phyloP scores from a whole-genome alignment of 2,329 filamentous ascomycete genomes.

The Cadophora gregata region DNA sequence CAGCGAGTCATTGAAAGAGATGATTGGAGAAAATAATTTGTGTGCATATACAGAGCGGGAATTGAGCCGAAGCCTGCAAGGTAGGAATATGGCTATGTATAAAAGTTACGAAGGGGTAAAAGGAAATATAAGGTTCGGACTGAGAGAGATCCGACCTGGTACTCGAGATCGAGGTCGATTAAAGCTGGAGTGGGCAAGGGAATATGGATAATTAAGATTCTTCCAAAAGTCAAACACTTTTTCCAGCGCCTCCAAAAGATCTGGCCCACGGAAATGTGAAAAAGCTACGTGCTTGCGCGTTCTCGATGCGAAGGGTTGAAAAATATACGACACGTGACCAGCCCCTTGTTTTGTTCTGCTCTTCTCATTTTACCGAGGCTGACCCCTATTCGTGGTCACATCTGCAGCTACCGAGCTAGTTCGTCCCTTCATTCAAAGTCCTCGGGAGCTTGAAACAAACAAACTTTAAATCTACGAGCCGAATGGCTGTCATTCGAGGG shows the following conservation, averaged over 20 bases:
- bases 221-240: neutral
- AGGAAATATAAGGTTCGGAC: neutral
- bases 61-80: neutral
- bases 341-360: neutral
- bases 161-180: neutral
- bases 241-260: neutral
- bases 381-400: neutral
- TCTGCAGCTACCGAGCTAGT: neutral
- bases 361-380: neutral
- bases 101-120: neutral
- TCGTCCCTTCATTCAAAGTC: neutral
- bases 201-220: neutral
- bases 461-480: neutral
- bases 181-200: neutral
- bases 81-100: slow-evolving; percentile 4
- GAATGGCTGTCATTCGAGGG: neutral
- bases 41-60: slow-evolving; percentile 9
- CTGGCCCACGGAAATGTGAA: too few relatives aligned
- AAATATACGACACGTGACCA: neutral
- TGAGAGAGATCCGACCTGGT: neutral
- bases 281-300: neutral
- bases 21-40: neutral
- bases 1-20: neutral
- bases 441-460: slow-evolving; percentile 8
- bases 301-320: neutral